Percentiles rank a stretch among this genome's conserved stretches.
Conservation (phyloP, 2,329 filamentous ascomycete genomes). For the Epichloe sp. region DNA sequence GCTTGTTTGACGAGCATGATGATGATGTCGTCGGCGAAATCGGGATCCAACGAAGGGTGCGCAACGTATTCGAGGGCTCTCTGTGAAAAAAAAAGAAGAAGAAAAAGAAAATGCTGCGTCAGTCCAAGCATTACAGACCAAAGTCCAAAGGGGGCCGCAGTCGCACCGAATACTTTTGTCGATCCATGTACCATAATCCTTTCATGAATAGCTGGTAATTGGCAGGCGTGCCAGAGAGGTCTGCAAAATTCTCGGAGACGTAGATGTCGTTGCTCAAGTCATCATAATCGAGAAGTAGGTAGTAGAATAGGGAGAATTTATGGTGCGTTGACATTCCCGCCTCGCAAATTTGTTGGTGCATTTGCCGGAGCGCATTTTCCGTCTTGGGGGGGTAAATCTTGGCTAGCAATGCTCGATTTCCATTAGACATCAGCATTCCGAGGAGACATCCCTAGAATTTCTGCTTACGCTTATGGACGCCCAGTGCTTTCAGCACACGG, state of each 20-base stretch:
- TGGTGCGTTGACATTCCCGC: slow-evolving; percentile 55
- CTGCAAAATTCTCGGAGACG: slow-evolving; percentile 43
- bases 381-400: slow-evolving; percentile 61
- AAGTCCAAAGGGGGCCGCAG: neutral
- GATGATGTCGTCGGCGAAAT: slow-evolving; percentile 75
- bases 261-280: slow-evolving; percentile 36
- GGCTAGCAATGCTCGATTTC: slow-evolving; percentile 17
- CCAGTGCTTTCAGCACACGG: slow-evolving; percentile 56
- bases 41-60: slow-evolving; percentile 65
- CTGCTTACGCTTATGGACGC: slow-evolving; percentile 50
- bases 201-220: slow-evolving; percentile 73
- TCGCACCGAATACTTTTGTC: slow-evolving; percentile 49
- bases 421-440: neutral
- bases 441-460: neutral
- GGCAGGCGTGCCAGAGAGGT: slow-evolving; percentile 51
- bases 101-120: neutral
- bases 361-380: slow-evolving; percentile 50
- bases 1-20: slow-evolving; percentile 51
- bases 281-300: slow-evolving; percentile 66
- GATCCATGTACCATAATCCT: slow-evolving; percentile 71
- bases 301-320: slow-evolving; percentile 74
- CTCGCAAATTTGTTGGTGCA: slow-evolving; percentile 58
- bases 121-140: neutral
- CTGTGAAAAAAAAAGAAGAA: slow-evolving; percentile 19
- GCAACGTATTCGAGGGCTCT: slow-evolving; percentile 62